Percentiles rank a stretch among this genome's conserved stretches.
These are phyloP conservation scores for Podila clonocystis DNA, from an alignment of 192 early-diverging fungal species.

Conservation along the genomic window DNA sequence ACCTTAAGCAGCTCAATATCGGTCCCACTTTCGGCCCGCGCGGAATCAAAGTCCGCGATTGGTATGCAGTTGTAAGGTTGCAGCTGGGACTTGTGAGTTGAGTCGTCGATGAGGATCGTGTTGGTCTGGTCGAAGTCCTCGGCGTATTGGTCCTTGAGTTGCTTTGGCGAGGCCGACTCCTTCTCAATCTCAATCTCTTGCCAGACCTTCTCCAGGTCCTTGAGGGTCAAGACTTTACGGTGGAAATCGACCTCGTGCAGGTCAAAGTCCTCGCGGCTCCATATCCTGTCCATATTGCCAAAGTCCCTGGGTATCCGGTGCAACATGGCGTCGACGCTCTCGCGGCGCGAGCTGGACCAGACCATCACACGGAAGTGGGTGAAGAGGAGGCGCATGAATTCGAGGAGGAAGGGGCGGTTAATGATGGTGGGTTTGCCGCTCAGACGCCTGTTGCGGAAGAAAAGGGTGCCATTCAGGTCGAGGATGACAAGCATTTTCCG, in stretches of 20 bases:
- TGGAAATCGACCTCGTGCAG: slow-evolving; percentile 51
- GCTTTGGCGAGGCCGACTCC: background rate
- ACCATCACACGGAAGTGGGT: slow-evolving; percentile 73
- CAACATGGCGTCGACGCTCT: slow-evolving; percentile 67
- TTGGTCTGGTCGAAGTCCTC: slow-evolving; percentile 54
- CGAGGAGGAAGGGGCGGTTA: slow-evolving; percentile 58
- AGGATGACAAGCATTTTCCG: slow-evolving; percentile 66
- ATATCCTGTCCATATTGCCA: slow-evolving; percentile 53
- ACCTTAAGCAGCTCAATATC: slow-evolving; percentile 57
- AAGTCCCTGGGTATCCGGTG: slow-evolving; percentile 46
- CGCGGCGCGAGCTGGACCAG: slow-evolving; percentile 74
- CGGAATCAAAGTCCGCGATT: slow-evolving; percentile 43
- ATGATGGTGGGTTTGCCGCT: slow-evolving; percentile 8
- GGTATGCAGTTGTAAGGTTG: slow-evolving; percentile 61
- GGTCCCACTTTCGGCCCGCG: background rate
- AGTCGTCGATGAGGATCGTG: slow-evolving; percentile 66
- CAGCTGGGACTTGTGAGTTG: slow-evolving; percentile 54
- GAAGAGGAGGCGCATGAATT: slow-evolving; percentile 67
- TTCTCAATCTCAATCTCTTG: slow-evolving; percentile 42
- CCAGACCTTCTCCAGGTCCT: slow-evolving; percentile 71
- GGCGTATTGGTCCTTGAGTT: slow-evolving; percentile 1
- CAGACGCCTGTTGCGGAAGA: slow-evolving; percentile 48
- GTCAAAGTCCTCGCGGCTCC: slow-evolving; percentile 64
- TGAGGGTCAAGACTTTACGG: slow-evolving; percentile 61
- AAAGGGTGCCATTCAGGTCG: slow-evolving; percentile 77